Evolutionary conservation across 352 stramenopile genomes (phyloP).

Genomic region (Phytophthora vignae): DNA sequence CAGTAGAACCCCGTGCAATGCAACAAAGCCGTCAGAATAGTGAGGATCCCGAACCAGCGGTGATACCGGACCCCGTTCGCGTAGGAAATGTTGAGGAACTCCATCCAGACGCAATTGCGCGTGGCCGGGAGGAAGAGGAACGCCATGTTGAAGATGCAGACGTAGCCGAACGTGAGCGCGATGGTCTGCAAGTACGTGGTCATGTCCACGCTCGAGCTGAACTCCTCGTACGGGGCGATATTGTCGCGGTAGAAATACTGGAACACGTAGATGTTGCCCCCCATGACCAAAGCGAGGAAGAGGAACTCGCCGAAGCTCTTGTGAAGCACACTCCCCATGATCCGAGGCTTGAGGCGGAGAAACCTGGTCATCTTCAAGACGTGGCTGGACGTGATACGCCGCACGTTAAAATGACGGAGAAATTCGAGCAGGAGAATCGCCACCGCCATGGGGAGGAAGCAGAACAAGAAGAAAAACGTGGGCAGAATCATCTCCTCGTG

Average conservation of each 20-base stretch:
- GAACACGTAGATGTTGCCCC: conserved; percentile 44
- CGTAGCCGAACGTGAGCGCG: conserved; percentile 36
- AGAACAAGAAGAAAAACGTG: conserved; percentile 58
- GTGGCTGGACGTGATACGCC: conserved; percentile 35
- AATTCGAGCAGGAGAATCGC: conserved; percentile 49
- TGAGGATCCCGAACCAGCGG: conserved; percentile 41
- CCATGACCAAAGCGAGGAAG: conserved; percentile 31
- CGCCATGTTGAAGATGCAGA: conserved; percentile 47
- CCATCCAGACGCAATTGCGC: conserved; percentile 53
- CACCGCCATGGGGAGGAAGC: conserved; percentile 42
- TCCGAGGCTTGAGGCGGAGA: conserved; percentile 51
- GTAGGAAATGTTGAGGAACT: conserved; percentile 56
- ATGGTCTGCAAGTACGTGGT: conserved; percentile 31
- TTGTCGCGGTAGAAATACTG: conserved; percentile 17
- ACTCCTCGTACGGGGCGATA: conserved; percentile 1
- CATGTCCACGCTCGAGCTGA: conserved; percentile 8
- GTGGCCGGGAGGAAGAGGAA: conserved; percentile 52
- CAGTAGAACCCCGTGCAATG: conserved; percentile 39
- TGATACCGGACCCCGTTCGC: conserved; percentile 53
- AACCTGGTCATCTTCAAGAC: conserved; percentile 30
- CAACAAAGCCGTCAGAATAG: conserved; percentile 35
- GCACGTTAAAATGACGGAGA: conserved; percentile 41
- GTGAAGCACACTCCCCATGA: conserved; percentile 41
- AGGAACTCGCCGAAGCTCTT: conserved; percentile 44
- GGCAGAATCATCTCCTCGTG: conserved; percentile 55